Evolutionary conservation across 352 stramenopile genomes (phyloP), one percentile per base, ranked within the genome.

Genomic region (Phytophthora hybrid): DNA sequence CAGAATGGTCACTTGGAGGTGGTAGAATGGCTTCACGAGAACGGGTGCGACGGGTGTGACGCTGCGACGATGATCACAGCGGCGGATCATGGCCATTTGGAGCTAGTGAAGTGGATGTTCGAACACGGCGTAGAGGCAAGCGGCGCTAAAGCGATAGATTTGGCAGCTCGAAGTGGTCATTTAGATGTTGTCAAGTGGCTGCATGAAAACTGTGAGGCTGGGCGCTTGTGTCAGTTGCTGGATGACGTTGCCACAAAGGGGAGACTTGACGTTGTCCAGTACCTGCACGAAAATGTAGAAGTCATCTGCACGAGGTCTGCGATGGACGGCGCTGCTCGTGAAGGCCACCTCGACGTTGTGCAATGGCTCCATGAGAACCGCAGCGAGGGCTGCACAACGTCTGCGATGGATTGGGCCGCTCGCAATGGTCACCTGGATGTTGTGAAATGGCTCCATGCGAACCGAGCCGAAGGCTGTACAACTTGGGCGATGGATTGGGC

Each of bases 131-230:
- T 66, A 4, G 55, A 78, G 10, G 21, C 19, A 2, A 71, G 23
- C 13, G 19, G 54, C 23, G 23, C 23, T 26, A 49, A n/a, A 69
- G 62, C 58, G 21, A 76, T 79, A 37, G 53, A 65, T 21, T 63
- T 63, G 8, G 63, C 70, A 26, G 70, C 70, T 37, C 63, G 70
- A 14, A 73, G 37, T 16, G 64, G 64, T 31, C 70, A 73, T 56
- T 39, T 77, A 13, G 58, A 77, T 29, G 44, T 77, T 13, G 58
- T 77, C 10, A 66, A 66, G 39, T 77, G 70, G 70, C 37, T 77
- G 4, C 69, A 73, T 31, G 37, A 62, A 1, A 63, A 72, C 21
- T 47, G 49, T 5, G 32, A 44, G 10, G 56, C 53, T 10, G 44
- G 39, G 2, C 54, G 56, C 4, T 59, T 14, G 10, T 49, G 44